Conservation (phyloP, 306 rosid species). For the Vigna angularis region DNA sequence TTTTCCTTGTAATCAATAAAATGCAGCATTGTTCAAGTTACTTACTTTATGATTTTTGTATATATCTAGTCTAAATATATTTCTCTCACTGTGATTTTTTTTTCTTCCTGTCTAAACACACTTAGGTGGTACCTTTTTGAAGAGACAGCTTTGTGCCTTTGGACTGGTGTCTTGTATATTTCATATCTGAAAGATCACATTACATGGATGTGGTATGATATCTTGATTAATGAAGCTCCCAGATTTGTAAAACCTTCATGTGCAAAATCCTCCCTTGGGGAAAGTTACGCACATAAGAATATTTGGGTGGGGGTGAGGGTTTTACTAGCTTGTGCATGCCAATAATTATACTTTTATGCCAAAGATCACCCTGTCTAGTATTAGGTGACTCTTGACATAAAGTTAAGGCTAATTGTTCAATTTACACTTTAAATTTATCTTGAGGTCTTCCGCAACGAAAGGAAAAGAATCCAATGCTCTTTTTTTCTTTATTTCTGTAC, state of each 20-base stretch:
- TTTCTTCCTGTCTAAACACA: conserved; percentile 42
- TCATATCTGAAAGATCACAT: conserved; percentile 75
- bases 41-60: conserved; percentile 16
- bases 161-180: conserved; percentile 87
- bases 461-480: conserved; percentile 13
- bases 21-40: conserved; percentile 10
- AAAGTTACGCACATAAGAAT: not conserved
- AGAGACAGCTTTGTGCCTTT: conserved; percentile 90
- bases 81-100: conserved; percentile 26
- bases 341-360: not conserved
- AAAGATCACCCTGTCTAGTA: not conserved
- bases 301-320: not conserved
- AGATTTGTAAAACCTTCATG: conserved; percentile 11
- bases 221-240: conserved; percentile 40
- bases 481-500: conserved; percentile 36
- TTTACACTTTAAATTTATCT: conserved; percentile 15
- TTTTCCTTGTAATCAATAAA: conserved; percentile 39
- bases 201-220: conserved; percentile 74
- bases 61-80: not conserved
- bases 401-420: not conserved
- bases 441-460: conserved; percentile 4
- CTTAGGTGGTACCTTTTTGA: conserved; percentile 95
- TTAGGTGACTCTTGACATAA: not conserved
- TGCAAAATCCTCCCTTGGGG: conserved; percentile 22
- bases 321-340: not conserved